These are phyloP conservation scores for Massospora cicadina DNA, from an alignment of 371 early-diverging fungal genomes.

Conservation along the genomic window DNA sequence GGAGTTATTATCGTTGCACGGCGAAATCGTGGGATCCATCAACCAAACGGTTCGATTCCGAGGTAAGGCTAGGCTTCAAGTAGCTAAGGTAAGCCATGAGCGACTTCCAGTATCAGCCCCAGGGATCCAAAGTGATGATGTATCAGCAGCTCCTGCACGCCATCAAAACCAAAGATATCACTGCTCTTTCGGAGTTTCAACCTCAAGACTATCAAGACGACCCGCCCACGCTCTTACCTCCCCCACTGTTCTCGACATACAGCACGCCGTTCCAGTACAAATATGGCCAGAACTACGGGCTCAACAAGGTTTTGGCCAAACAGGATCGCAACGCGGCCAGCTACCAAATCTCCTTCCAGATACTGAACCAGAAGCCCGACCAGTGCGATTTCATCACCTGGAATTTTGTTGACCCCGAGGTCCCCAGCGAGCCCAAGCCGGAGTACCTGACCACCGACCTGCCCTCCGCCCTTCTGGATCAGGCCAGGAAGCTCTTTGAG, in stretches of 20 bases:
- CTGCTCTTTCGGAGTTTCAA: not conserved
- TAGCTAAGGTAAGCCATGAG: not conserved
- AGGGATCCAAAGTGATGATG: not conserved
- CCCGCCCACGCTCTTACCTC: not conserved
- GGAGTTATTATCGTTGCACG: not conserved
- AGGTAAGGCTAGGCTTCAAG: not conserved
- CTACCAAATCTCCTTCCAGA: not conserved
- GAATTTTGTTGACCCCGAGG: not conserved
- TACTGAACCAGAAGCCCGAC: not conserved
- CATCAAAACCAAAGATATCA: not conserved
- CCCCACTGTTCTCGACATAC: not conserved
- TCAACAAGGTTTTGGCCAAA: not conserved
- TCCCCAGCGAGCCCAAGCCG: not conserved
- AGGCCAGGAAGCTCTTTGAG: not conserved
- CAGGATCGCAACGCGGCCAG: not conserved
- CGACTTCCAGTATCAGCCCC: not conserved
- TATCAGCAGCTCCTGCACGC: not conserved
- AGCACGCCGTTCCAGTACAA: not conserved
- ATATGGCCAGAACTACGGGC: not conserved
- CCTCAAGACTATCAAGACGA: not conserved
- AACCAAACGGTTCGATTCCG: not conserved
- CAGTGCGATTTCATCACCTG: not conserved
- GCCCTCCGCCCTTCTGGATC: not conserved
- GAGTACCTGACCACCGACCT: not conserved
- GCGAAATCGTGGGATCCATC: not conserved